phyloP scores from a whole-genome alignment of 2,329 filamentous ascomycete genomes.

The Gaeumannomyces sp. region DNA sequence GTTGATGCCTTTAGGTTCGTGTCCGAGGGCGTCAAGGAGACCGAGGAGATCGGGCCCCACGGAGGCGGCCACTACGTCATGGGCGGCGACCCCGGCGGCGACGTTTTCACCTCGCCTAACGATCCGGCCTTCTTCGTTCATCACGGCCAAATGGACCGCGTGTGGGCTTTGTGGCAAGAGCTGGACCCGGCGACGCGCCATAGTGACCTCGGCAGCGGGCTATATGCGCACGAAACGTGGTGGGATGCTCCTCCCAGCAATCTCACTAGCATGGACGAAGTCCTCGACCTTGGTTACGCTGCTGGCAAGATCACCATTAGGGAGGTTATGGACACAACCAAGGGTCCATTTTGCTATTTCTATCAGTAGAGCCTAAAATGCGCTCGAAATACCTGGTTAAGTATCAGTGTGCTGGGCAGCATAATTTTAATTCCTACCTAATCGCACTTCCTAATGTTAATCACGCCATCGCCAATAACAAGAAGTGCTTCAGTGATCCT shows the following conservation, averaged over 20 bases:
- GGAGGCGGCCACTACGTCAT: slow-evolving; percentile 26
- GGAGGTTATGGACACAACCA: slow-evolving; percentile 24
- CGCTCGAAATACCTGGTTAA: too few species aligned
- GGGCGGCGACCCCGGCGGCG: slow-evolving; percentile 27
- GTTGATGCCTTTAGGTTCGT: slow-evolving; percentile 28
- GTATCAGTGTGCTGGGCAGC: too few species aligned
- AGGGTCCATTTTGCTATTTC: slow-evolving; percentile 24
- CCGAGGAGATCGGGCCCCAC: slow-evolving; percentile 24
- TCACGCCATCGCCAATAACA: too few species aligned
- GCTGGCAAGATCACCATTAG: slow-evolving; percentile 20
- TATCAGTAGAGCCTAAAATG: slow-evolving; percentile 16
- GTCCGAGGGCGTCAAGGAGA: slow-evolving; percentile 28
- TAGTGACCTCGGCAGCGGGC: slow-evolving; percentile 19
- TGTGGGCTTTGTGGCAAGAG: slow-evolving; percentile 14
- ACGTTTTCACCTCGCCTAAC: slow-evolving; percentile 21
- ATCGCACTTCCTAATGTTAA: too few species aligned
- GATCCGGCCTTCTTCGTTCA: slow-evolving; percentile 19
- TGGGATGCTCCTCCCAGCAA: slow-evolving; percentile 21
- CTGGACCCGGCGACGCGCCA: slow-evolving; percentile 18
- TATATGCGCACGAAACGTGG: slow-evolving; percentile 26
- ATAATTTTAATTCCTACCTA: too few species aligned
- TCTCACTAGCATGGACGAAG: slow-evolving; percentile 19
- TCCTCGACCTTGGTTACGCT: slow-evolving; percentile 25
- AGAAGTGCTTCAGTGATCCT: too few species aligned
- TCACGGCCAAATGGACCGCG: slow-evolving; percentile 15